Percentiles rank a stretch among this genome's conserved stretches.
These are phyloP conservation scores for Nicotiana rustica DNA, from an alignment of 305 asterid species.

Conservation along the genomic window DNA sequence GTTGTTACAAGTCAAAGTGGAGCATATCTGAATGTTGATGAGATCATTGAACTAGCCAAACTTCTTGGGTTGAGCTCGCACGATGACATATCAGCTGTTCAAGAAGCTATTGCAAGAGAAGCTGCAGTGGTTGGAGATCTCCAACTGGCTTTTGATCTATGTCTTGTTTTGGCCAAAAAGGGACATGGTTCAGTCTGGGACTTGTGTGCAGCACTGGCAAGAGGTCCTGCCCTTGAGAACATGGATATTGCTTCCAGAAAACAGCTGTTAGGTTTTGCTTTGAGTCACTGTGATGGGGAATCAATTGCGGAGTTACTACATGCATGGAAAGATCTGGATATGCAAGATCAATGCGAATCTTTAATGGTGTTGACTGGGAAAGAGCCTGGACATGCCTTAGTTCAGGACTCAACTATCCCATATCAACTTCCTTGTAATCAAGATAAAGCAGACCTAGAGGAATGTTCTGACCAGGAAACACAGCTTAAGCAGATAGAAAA, in stretches of 20 bases:
- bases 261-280: slow-evolving; percentile 89
- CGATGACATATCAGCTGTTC: slow-evolving; percentile 88
- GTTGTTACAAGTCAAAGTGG: slow-evolving; percentile 89
- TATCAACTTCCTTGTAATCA: slow-evolving; percentile 43
- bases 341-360: slow-evolving; percentile 81
- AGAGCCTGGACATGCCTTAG: slow-evolving; percentile 65
- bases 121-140: slow-evolving; percentile 97
- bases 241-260: slow-evolving; percentile 87
- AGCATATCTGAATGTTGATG: slow-evolving; percentile 90
- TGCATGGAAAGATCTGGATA: slow-evolving; percentile 97
- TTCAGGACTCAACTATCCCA: slow-evolving; percentile 46
- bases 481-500: slow-evolving; percentile 57
- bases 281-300: slow-evolving; percentile 97
- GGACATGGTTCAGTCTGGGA: slow-evolving; percentile 98
- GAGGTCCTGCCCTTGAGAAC: slow-evolving; percentile 92
- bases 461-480: slow-evolving; percentile 60
- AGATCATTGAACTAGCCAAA: slow-evolving; percentile 90
- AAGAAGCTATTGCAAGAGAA: slow-evolving; percentile 99
- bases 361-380: slow-evolving; percentile 68
- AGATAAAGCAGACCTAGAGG: slow-evolving; percentile 44
- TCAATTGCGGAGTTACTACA: slow-evolving; percentile 90
- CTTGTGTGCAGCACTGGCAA: slow-evolving; percentile 96
- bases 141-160: slow-evolving; percentile 96
- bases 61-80: slow-evolving; percentile 92
- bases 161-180: slow-evolving; percentile 88